Base-by-base conservation (phyloP, 352 stramenopile genomes). In the Phytophthora podocarpi region DNA sequence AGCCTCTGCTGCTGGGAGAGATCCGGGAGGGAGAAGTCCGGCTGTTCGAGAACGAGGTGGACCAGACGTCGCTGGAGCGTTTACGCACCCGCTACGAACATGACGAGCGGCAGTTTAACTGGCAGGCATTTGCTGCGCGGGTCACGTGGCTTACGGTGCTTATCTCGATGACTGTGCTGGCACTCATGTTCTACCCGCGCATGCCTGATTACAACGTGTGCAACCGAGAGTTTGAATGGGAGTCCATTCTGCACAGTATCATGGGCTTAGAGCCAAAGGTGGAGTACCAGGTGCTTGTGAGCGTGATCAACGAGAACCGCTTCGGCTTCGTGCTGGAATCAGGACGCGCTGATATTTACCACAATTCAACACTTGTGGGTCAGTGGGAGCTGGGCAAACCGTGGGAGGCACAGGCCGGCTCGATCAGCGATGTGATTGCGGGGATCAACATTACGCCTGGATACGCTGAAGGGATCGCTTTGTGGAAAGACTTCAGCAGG, bases 131-230 rank as follows among this genome's bases (percentile, higher is more conserved):
- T 56, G 80, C 78, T 34, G 56, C 55, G 18, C 80, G 82, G 1
- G 55, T 89, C 31, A 77, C 73, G 47, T 88, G 74, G 72, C 74
- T 95, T 9, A 71, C 47, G 2, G 51, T 61, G 24, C 32, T 93
- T 1, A 70, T 90, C n/a, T 69, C 54, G 12, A 74, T 80, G 55
- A 95, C 87, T 8, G 69, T 92, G 8, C 31, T 93, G 0, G 74
- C 80, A 27, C 82, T 96, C 34, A 96, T 96, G 87, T 96, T 92
- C 45, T 96, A 93, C 63, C 87, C 87, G 7, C 85, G 87, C 21
- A 85, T 93, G 57, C 87, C 87, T 1, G 85, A 96, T 62, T 96
- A 96, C 72, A 91, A 94, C 46, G 85, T 96, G 16, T 96, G 87
- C 79, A 96, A 96, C 36, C 87, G 86, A 13, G 70, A 94, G 62